These are phyloP conservation scores for Sporothrix inflata DNA, from an alignment of 2,329 filamentous ascomycete genomes.

Conservation along the genomic window DNA sequence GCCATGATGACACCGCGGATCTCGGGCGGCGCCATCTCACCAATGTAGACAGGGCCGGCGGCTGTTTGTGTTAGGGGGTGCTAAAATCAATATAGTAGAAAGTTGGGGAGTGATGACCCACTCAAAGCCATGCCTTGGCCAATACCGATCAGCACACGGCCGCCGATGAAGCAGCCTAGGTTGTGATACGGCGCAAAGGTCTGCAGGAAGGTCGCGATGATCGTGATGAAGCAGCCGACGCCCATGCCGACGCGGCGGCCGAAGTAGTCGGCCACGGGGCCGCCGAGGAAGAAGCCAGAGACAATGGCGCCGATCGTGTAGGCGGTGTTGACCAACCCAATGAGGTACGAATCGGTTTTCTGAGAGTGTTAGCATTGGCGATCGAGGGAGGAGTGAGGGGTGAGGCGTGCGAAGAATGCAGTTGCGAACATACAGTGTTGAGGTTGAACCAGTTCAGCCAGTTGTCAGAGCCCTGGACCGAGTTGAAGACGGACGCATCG, in stretches of 20 bases:
- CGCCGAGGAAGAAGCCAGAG: conserved; percentile 70
- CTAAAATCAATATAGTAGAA: not conserved
- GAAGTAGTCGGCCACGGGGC: conserved; percentile 62
- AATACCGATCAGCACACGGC: conserved; percentile 69
- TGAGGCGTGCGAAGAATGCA: not conserved
- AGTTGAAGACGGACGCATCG: conserved; percentile 75
- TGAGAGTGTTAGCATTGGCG: conserved; percentile 27
- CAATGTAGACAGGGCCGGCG: conserved; percentile 71
- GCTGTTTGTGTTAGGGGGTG: conserved; percentile 44
- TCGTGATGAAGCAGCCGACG: conserved; percentile 64
- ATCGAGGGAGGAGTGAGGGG: no score
- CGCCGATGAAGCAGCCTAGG: conserved; percentile 69
- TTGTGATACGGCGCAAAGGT: conserved; percentile 63
- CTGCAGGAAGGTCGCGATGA: conserved; percentile 71
- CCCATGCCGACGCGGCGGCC: conserved; percentile 69
- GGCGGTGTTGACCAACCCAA: conserved; percentile 64
- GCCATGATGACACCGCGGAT: conserved; percentile 71
- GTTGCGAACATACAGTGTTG: conserved; percentile 35
- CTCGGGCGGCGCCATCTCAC: conserved; percentile 65
- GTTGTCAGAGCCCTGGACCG: conserved; percentile 67
- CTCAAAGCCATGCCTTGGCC: conserved; percentile 66
- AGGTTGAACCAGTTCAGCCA: conserved; percentile 68
- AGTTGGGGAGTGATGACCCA: conserved; percentile 11
- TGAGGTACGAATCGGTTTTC: conserved; percentile 49
- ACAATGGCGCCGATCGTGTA: conserved; percentile 74